Evolutionary conservation across 495 filamentous ascomycete genomes (phyloP).

Genomic region (Neurospora cerealis): DNA sequence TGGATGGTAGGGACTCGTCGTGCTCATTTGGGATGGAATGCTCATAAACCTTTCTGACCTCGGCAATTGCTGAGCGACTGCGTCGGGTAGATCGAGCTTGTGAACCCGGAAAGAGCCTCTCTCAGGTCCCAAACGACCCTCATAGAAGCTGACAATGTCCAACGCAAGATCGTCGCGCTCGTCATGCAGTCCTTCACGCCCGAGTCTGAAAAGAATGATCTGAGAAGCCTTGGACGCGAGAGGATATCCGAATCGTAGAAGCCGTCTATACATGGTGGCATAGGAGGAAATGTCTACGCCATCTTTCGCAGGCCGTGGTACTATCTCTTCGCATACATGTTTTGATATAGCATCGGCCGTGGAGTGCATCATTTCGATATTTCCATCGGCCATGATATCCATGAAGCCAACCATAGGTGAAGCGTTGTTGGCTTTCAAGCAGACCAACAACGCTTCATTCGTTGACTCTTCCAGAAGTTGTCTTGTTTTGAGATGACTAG

Average conservation of each 20-base stretch:
- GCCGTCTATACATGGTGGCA: constrained; percentile 2
- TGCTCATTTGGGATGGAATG: neutral
- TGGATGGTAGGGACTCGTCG: constrained; percentile 14
- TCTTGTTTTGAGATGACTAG: constrained; percentile 4
- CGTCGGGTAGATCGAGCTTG: constrained; percentile 20
- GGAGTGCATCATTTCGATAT: neutral
- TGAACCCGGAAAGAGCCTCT: constrained; percentile 18
- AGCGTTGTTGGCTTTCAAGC: neutral
- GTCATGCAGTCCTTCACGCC: constrained; percentile 16
- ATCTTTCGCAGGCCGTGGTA: neutral
- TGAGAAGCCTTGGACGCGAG: constrained; percentile 10
- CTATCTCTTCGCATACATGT: constrained; percentile 5
- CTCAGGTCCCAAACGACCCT: neutral
- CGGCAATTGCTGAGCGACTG: constrained; percentile 5
- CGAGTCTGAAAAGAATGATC: constrained; percentile 21
- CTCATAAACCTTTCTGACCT: neutral
- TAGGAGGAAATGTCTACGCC: constrained; percentile 3
- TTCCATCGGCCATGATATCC: constrained; percentile 19
- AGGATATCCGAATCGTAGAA: constrained; percentile 5
- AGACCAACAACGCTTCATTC: constrained; percentile 4
- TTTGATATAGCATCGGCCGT: constrained; percentile 6
- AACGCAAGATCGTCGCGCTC: constrained; percentile 21
- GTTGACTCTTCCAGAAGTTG: neutral
- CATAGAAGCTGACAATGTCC: constrained; percentile 17
- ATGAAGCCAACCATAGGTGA: constrained; percentile 15